Percentiles rank a stretch among this genome's conserved stretches.
These are phyloP conservation scores for Diaporthe sp. DNA, from an alignment of 2,329 filamentous ascomycete genomes.

Conservation along the genomic window DNA sequence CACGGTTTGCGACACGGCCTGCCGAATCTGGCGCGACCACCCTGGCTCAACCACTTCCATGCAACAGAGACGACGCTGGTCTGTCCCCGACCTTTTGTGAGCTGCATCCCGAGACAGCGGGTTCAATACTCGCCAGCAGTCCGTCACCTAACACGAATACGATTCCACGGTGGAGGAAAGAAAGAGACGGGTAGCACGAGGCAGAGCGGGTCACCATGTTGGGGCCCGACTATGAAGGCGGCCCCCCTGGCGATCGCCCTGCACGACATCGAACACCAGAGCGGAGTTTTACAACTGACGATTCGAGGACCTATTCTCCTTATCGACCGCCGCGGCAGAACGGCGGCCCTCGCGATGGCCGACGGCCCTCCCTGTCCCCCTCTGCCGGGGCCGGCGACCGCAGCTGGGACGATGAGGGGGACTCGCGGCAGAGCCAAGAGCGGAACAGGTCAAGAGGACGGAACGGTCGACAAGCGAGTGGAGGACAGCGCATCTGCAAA, in stretches of 20 bases:
- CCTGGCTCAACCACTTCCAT: slow-evolving; percentile 30
- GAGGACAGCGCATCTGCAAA: slow-evolving; percentile 77
- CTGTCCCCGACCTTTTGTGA: slow-evolving; percentile 36
- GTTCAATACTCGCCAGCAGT: slow-evolving; percentile 20
- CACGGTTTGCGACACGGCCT: slow-evolving; percentile 36
- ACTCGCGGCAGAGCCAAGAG: slow-evolving; percentile 66
- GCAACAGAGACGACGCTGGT: slow-evolving; percentile 37
- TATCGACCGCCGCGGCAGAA: slow-evolving; percentile 44
- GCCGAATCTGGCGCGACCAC: slow-evolving; percentile 23
- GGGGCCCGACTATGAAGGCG: slow-evolving; percentile 62
- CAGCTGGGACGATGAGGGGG: slow-evolving; percentile 42
- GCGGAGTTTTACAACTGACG: slow-evolving; percentile 41
- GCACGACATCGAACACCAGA: slow-evolving; percentile 44
- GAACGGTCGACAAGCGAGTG: slow-evolving; percentile 68
- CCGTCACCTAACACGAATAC: slow-evolving; percentile 14
- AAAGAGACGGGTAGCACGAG: slow-evolving; percentile 37
- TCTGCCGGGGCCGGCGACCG: slow-evolving; percentile 36
- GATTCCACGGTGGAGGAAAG: slow-evolving; percentile 22
- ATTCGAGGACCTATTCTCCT: slow-evolving; percentile 42
- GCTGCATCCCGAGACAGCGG: slow-evolving; percentile 35
- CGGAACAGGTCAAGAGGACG: slow-evolving; percentile 68
- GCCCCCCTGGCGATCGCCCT: slow-evolving; percentile 53
- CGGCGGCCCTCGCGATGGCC: slow-evolving; percentile 43
- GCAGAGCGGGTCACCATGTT: slow-evolving; percentile 47
- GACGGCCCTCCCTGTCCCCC: slow-evolving; percentile 38